phyloP scores from a whole-genome alignment of 169 alveolate genomes.

The Neospora caninum region DNA sequence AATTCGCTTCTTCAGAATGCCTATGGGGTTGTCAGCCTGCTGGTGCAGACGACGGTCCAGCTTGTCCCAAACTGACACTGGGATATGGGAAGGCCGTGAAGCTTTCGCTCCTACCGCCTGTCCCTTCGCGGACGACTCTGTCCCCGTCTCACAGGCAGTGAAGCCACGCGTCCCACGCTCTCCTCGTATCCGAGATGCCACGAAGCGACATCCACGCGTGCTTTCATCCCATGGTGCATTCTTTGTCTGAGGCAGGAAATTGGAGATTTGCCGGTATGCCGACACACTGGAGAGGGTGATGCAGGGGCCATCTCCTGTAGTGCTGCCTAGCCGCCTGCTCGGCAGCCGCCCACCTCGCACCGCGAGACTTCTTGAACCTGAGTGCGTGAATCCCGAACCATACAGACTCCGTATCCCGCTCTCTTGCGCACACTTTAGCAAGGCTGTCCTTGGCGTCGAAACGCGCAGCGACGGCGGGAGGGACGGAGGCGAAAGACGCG shows the following conservation, averaged over 20 bases:
- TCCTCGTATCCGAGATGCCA: too few relatives aligned
- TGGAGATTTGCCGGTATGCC: too few relatives aligned
- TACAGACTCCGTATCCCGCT: too few relatives aligned
- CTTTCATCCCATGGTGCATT: too few relatives aligned
- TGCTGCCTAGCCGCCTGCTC: too few relatives aligned
- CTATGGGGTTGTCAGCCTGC: constrained; percentile 44
- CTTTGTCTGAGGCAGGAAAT: too few relatives aligned
- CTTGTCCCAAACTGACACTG: constrained; percentile 28
- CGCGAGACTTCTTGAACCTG: too few relatives aligned
- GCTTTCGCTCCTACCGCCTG: neutral
- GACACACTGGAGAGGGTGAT: too few relatives aligned
- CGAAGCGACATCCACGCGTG: too few relatives aligned
- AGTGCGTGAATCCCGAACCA: too few relatives aligned
- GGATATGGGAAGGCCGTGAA: constrained; percentile 38
- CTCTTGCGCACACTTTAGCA: neutral
- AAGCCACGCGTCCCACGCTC: neutral
- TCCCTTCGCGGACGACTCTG: neutral
- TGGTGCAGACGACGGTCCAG: constrained; percentile 38
- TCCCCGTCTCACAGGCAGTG: neutral
- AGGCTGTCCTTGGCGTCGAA: neutral
- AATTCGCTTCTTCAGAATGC: constrained; percentile 44
- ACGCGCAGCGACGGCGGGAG: neutral
- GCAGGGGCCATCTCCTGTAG: too few relatives aligned
- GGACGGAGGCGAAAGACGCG: neutral
- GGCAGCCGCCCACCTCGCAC: too few relatives aligned